Evolutionary conservation across 768 basidiomycete species (phyloP).

Genomic region (Agrocybe praecox): DNA sequence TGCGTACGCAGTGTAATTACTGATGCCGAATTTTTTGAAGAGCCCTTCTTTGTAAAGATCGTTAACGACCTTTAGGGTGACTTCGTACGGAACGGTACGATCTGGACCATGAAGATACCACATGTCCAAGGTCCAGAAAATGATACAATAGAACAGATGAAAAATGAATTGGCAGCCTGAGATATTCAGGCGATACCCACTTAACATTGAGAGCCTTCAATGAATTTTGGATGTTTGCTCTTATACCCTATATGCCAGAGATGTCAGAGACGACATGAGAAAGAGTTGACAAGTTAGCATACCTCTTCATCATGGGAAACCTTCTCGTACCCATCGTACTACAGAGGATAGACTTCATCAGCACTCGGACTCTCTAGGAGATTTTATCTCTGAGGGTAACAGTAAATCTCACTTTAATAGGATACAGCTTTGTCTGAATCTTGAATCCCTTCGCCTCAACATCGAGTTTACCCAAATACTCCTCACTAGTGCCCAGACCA

Average conservation of each 20-base stretch:
- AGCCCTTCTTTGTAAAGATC: slow-evolving; percentile 58
- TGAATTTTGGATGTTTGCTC: slow-evolving; percentile 48
- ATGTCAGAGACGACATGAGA: background rate
- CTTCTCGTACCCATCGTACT: background rate
- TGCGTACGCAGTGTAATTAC: slow-evolving; percentile 57
- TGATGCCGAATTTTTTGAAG: slow-evolving; percentile 65
- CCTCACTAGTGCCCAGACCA: slow-evolving; percentile 56
- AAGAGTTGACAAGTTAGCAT: background rate
- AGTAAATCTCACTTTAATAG: slow-evolving; percentile 27
- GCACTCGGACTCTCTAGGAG: too few species aligned
- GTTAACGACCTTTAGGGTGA: slow-evolving; percentile 55
- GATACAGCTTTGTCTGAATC: slow-evolving; percentile 64
- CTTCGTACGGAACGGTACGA: slow-evolving; percentile 55
- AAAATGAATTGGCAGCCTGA: too few species aligned
- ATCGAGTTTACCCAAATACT: slow-evolving; percentile 51
- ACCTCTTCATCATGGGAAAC: slow-evolving; percentile 36
- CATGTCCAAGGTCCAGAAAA: slow-evolving; percentile 43
- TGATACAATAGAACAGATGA: slow-evolving; percentile 18
- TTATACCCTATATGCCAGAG: slow-evolving; percentile 34
- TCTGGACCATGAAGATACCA: slow-evolving; percentile 68
- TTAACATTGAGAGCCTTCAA: slow-evolving; percentile 44
- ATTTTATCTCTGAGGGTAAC: too few species aligned
- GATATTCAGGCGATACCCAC: slow-evolving; percentile 32
- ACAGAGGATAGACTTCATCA: too few species aligned
- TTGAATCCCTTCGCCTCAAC: slow-evolving; percentile 52